Base-by-base conservation (phyloP, 2,329 filamentous ascomycete genomes). In the Venturia pyrina region DNA sequence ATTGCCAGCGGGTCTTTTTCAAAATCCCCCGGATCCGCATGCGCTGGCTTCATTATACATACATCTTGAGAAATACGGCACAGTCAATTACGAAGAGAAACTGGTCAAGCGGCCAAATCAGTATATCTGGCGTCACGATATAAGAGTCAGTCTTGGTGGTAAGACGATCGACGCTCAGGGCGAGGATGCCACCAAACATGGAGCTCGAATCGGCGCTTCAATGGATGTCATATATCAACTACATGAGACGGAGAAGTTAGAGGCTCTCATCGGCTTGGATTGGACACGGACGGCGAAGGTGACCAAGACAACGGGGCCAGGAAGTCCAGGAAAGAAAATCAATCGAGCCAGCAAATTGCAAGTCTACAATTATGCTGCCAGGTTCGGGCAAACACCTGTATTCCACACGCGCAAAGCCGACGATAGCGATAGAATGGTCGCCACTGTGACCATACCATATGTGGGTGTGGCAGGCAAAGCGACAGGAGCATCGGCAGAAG, bases 281-380 rank as follows among this genome's bases (percentile, higher is more conserved):
- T 46, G 43, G 60, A 43, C 60, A 24, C 43, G 8, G 7, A 8
- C 13, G 21, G 60, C 44, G 24, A 28, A 53, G 11, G 24, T 53
- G 17, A 43, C 10, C 5, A 48, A 50, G 8, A 11, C n/a, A 56
- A 17, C 4, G 44, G 17, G 34, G n/a, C 5, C 11, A 37, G 19
- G 37, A 44, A 40, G 5, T 15, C 3, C 34, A 44, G 21, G 21
- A 7, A 62, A 11, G n/a, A 62, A 28, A 28, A 28, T 19, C 37
- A 24, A 28, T 10, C 21, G 48, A 28, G 37, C 21, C n/a, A 50
- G 5, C 40, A 66, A 48, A 56, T 41, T 66, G 28, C 65, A 66
- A 21, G 65, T 80, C 24, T 80, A 77, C 70, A 76, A 79, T 66
- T 79, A 78, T 69, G 77, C 76, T 44, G 77, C 78, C 2, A 70